Base-by-base conservation (phyloP, 176 grass and related monocot genomes). In the Coix lacrymajobi region DNA sequence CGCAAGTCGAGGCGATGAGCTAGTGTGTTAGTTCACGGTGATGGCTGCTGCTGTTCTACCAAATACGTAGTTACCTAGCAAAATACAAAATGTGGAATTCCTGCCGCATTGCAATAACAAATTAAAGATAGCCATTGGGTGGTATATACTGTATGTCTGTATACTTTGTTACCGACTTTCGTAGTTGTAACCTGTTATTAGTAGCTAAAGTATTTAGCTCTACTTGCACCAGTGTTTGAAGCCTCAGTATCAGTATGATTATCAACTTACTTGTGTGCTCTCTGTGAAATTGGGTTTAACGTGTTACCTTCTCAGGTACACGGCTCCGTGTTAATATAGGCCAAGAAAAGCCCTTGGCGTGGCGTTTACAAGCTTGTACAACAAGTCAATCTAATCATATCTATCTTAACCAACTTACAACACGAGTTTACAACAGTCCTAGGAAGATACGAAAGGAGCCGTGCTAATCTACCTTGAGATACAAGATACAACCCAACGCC, bases 1-100 rank as follows among this genome's bases (percentile, higher is more conserved):
- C 75, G 7, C 78, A 93, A 32, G 28, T 97, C 7, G 79, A 93
- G 66, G 19, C 56, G 11, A 25, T 19, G 12, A 77, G 65, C 73
- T 82, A 87, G 85, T 66, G 61, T 3, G n/a, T n/a, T 76, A 54
- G 31, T 3, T 28, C 44, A 54, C 57, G 22, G 10, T 39, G 45
- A 6, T 39, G 22, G 3, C n/a, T 51, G 75, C 14, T 24, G 2
- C 10, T 29, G n/a, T 22, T 31, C 14, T 38, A n/a, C 29, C 20
- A n/a, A 52, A 33, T 52, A n/a, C n/a, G n/a, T n/a, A 31, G 37
- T 25, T 25, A 10, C 29, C 31, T 71, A 39, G 66, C 66, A 85
- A 36, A 52, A 72, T 7, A 72, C 54, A 34, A 15, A 22, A 3
- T 28, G 45, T 66, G 28, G 41, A 41, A 48, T 2, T 37, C 30